Evolutionary conservation across 306 rosid genomes (phyloP).

Genomic region (Malus sieversii): DNA sequence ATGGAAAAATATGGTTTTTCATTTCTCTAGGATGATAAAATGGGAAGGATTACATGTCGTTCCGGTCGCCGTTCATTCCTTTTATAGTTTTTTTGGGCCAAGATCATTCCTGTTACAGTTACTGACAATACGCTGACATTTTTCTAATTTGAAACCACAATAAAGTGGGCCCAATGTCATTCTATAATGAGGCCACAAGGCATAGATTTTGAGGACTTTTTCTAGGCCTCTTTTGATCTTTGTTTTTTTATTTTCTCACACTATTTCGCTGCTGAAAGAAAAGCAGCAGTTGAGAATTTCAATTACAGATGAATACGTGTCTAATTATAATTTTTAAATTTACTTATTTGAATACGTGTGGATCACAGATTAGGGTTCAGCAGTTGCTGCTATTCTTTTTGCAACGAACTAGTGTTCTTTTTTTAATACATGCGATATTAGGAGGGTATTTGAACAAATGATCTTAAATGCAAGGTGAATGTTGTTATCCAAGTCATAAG

Average conservation of each 20-base stretch:
- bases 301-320: no score
- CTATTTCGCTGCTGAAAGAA: no score
- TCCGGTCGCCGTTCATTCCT: slow-evolving; percentile 8
- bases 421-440: no score
- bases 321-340: no score
- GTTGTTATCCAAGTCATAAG: no score
- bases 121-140: neutral
- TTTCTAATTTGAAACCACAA: neutral
- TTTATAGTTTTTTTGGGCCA: slow-evolving; percentile 8
- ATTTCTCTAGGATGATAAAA: neutral
- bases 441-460: neutral
- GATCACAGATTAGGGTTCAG: no score
- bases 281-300: no score
- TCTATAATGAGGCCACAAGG: neutral
- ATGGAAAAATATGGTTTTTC: neutral
- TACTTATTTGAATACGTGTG: no score
- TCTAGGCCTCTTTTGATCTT: neutral
- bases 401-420: no score
- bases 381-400: no score
- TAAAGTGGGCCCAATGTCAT: neutral
- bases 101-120: neutral
- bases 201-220: neutral
- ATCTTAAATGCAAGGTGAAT: no score
- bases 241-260: no score
- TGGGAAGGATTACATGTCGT: slow-evolving; percentile 7